Evolutionary conservation across 345 rosid species (phyloP).

Genomic region (rapeseed (Brassica napus)): Da-Ae NC_063436.1:21075001-21075500

Average conservation of each 20-base stretch:
- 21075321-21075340: conserved; percentile 49
- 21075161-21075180: conserved; percentile 39
- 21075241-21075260: conserved; percentile 44
- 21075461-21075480: neutral
- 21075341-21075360: conserved; percentile 44
- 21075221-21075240: conserved; percentile 43
- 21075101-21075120: conserved; percentile 53
- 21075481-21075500: neutral
- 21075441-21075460: neutral
- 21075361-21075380: conserved; percentile 51
- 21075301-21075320: conserved; percentile 38
- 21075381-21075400: conserved; percentile 19
- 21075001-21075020: conserved; percentile 34
- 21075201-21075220: conserved; percentile 38
- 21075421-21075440: neutral
- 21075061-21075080: conserved; percentile 69
- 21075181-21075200: conserved; percentile 36
- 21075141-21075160: conserved; percentile 46
- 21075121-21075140: conserved; percentile 42
- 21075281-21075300: conserved; percentile 47
- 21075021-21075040: conserved; percentile 13
- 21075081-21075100: conserved; percentile 73
- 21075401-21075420: neutral
- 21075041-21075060: conserved; percentile 42
- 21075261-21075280: conserved; percentile 46